Conservation (phyloP, 352 stramenopile genomes). For the Globisporangium cystogenes region DNA sequence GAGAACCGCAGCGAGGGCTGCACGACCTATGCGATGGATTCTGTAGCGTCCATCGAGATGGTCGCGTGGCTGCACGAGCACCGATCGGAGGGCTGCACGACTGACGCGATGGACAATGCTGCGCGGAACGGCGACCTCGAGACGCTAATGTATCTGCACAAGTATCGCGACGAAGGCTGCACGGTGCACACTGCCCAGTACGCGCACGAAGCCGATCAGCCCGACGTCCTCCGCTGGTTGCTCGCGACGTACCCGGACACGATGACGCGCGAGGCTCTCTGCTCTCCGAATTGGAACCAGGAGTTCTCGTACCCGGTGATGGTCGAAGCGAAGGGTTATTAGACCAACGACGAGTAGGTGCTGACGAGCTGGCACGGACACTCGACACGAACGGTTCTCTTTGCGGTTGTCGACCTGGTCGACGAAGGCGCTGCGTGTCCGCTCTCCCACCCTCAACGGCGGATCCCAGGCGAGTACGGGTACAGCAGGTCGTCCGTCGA, state of each 20-base stretch:
- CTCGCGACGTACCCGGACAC: no score
- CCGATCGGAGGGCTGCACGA: not conserved
- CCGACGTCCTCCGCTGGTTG: not conserved
- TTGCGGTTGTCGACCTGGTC: no score
- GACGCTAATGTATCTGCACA: not conserved
- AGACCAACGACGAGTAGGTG: no score
- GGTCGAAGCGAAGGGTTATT: no score
- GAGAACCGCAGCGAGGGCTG: not conserved
- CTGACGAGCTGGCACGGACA: no score
- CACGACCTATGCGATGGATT: not conserved
- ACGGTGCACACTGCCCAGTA: not conserved
- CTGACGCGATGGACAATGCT: not conserved
- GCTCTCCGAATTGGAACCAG: no score
- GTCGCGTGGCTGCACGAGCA: not conserved
- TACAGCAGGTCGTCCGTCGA: slow-evolving; percentile 41
- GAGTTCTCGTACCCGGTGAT: no score
- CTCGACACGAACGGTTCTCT: no score
- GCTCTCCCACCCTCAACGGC: slow-evolving; percentile 7
- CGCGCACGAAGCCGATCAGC: not conserved
- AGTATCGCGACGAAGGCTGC: not conserved
- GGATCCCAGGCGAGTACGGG: slow-evolving; percentile 24
- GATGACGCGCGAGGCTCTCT: no score
- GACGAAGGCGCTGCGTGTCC: no score
- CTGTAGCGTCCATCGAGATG: not conserved
- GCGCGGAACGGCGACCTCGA: not conserved